Evolutionary conservation across 306 rosid genomes (phyloP), one percentile per base, ranked within the genome.

Genomic region (Gillenia trifoliata): DNA sequence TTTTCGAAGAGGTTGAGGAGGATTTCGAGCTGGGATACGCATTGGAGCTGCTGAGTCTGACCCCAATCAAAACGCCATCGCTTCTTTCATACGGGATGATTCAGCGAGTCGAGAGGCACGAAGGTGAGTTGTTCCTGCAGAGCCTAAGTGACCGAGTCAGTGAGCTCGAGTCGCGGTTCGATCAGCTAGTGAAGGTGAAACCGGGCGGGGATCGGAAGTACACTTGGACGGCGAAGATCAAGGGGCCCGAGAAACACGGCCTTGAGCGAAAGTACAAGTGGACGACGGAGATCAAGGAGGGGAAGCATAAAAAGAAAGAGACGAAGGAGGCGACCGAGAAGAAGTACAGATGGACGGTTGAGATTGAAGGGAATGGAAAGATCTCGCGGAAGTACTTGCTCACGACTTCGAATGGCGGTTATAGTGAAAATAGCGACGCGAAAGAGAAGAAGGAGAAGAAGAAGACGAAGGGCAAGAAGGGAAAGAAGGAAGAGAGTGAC

Each of bases 211-310:
- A 87, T 55, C 88, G 96, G 79, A 94, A 92, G 86, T 92, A 94
- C 87, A 87, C 89, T 15, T 90, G 86, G 93, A 90, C 92, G 64
- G 88, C 93, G 75, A 95, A 92, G 86, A 88, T 90, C 74, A 90
- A 87, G 85, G 86, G 78, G 9, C 63, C 74, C 49, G 88, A 78
- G 82, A 80, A 80, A 80, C 68, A 87, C 36, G 86, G 89, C 49
- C 81, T 74, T 64, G 96, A 91, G 41, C 79, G 88, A 85, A 94
- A 92, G 84, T 94, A 90, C 83, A 86, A 86, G 49, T 86, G 83
- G 91, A 76, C 84, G 13, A 85, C 96, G 70, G 96, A 92, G 73
- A 77, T 94, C 41, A 91, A 81, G 28, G 89, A 71, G 10, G 88
- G 79, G 31, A 86, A 86, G 83, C 56, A 25, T 40, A 77, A 89